Base-by-base conservation (phyloP, 345 rosid genomes). In the Salix brachista region DNA sequence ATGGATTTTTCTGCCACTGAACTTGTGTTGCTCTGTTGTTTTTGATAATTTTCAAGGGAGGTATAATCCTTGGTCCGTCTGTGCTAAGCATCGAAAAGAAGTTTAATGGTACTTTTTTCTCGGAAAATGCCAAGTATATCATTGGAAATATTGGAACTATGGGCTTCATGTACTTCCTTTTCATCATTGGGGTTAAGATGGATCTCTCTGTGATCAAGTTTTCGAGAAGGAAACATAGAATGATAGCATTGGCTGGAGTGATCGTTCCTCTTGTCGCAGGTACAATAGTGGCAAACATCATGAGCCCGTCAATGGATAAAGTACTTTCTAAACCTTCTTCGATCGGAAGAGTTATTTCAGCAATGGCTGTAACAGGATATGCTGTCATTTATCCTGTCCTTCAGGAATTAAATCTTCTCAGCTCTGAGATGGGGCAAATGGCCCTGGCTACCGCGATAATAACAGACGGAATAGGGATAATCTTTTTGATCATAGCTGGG, bases 51-150 rank as follows among this genome's bases (percentile, higher is more conserved):
- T 83, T 13, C 46, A 71, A 93, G 99, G 97, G 96, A 46, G 98
- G 97, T 4, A 80, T 93, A 69, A 69, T 90, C 65, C 52, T 95
- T 19, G 97, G 97, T 82, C 97, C 97, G 1, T 93, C 98, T 0
- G 28, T 91, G 73, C 73, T 95, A 2, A 91, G 96, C 14, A 79
- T 80, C 32, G 89, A 67, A 85, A 30, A 71, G 69, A 75, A 44
- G 7, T 88, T 90, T 66, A 41, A 75, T 11, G 67, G 65, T 23
- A 25, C 25, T 3, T 4, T 87, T 6, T 85, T 87, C 58, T 93
- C 97, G 3, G 88, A 79, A 0, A 77, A 82, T n/a, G 79, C 87
- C 2, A 65, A 78, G 39, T 88, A 76, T 73, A 71, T 93, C 37
- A n/a, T 85, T 3, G 83, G 71, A 72, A 95, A 90, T 77, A 2